Evolutionary conservation across 768 basidiomycete genomes (phyloP), one percentile per base, ranked within the genome.

Genomic region (Coprinopsis cinerea): DNA sequence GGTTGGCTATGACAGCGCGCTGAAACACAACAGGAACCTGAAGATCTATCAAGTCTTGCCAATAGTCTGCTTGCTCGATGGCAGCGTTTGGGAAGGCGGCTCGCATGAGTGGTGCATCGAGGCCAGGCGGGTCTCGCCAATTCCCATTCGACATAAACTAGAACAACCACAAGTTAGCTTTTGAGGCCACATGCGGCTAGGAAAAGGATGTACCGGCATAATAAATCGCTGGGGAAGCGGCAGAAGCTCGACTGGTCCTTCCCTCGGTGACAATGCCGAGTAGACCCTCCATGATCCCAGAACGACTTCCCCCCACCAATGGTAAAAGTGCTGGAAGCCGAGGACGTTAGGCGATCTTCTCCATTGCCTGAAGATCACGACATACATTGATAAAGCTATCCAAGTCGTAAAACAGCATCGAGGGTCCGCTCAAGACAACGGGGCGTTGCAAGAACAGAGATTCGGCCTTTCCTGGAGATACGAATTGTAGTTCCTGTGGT

Each of bases 21-120:
- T 81, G 77, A 57, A 88, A 84, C 45, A 80, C 70, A 66, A 79
- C 78, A 15, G 79, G 81, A 25, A 62, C 60, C 24, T 65, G 59
- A 25, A 71, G 53, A 26, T 52, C 58, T 17, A 72, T 66, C 18
- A 85, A 69, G 62, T 88, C 85, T 5, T 68, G 48, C 83, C 87
- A 89, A 57, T 85, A 82, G 26, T 69, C 66, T 11, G 72, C 67
- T 26, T 73, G 67, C 55, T 87, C 83, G 18, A 88, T 74, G 1
- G 80, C 64, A 9, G 78, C 58, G 17, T 64, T 67, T 1, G 85
- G 84, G 61, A 86, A 88, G 0, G 77, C 78, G 6, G 79, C 75
- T 22, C 82, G 79, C 52, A 88, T 70, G 53, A 88, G 70, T 45
- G 80, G 80, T n/a, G 76, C 72, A 57, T 85, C 78, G 58, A 88